phyloP scores from a whole-genome alignment of 352 stramenopile genomes.

The Globisporangium spinosum region DNA sequence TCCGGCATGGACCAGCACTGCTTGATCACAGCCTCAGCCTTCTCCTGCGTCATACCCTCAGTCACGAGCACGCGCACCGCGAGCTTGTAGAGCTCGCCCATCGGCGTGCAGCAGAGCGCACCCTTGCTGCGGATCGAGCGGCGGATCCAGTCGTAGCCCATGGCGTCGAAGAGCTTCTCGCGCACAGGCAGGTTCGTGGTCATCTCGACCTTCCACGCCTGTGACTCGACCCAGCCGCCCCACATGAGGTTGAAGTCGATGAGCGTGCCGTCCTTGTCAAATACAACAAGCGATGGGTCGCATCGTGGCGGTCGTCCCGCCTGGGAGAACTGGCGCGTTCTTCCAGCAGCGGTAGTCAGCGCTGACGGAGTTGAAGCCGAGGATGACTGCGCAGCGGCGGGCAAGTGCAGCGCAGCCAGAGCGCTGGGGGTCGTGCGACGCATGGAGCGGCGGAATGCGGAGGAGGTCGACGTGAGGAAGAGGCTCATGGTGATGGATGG shows the following conservation, averaged over 20 bases:
- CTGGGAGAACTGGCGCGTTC: constrained; percentile 3
- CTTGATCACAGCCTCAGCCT: constrained; percentile 61
- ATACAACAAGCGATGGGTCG: constrained; percentile 75
- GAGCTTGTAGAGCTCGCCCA: constrained; percentile 83
- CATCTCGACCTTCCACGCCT: constrained; percentile 86
- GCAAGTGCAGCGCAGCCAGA: constrained; percentile 2
- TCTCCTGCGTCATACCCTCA: constrained; percentile 61
- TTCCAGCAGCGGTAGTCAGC: neutral
- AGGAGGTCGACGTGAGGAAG: constrained; percentile 14
- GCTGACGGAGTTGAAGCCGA: neutral
- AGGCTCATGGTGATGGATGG: neutral
- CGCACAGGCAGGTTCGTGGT: constrained; percentile 68
- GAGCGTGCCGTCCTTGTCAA: constrained; percentile 89
- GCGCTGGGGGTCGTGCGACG: constrained; percentile 5
- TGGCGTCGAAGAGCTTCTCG: constrained; percentile 82
- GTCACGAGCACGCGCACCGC: constrained; percentile 68
- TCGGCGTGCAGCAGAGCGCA: constrained; percentile 80
- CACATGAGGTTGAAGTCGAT: constrained; percentile 91
- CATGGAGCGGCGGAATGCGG: constrained; percentile 5
- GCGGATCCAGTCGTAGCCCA: constrained; percentile 86
- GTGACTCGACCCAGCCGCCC: constrained; percentile 82
- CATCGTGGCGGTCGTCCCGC: constrained; percentile 29
- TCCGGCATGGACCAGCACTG: constrained; percentile 85
- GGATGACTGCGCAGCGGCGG: neutral
- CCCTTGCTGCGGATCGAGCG: constrained; percentile 80